Base-by-base conservation (phyloP, 2,329 filamentous ascomycete genomes). In the Diaporthe sp. region DNA sequence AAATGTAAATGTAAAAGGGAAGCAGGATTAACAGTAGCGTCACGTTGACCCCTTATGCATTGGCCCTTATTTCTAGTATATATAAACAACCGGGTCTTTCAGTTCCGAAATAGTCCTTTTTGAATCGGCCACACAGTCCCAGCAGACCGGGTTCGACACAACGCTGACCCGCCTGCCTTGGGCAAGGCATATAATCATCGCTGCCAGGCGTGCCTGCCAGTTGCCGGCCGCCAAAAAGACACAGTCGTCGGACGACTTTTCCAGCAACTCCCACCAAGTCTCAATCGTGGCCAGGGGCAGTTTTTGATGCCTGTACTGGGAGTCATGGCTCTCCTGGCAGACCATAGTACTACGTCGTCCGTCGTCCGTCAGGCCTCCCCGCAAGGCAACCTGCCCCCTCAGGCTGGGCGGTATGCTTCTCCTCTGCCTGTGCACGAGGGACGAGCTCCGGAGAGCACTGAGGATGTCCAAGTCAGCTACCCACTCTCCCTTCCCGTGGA, bases 381-480 rank as follows among this genome's bases (percentile, higher is more conserved):
- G 13, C 25, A 55, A 17, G 5, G n/a, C 51, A 28, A 55, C 12
- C 51, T 12, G 17, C 4, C 28, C 8, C 17, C 3, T 25, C 28
- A 37, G 4, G 28, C 28, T 4, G 13, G 55, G 28, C 8, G 31
- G 31, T 4, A 34, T 37, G 6, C 28, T 58, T 12, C 28, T 34
- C 28, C 3, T 58, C 17, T 58, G 28, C 28, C 6, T 31, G 8
- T 58, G 28, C 17, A 58, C 28, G 13, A 58, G 28, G 2, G 13
- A 12, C 15, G 53, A 28, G 28, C 53, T 57, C 15, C 37, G 53
- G 28, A 57, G 53, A 10, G 25, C 53, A 13, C 15, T 57, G 44
- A 69, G 65, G 19, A 69, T 53, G 44, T 69, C 65, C 39, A 69
- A n/a, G 19, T 53, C 65, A 1, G 65, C 65, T 12, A 53, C 31